Evolutionary conservation across 2,329 filamentous ascomycete species (phyloP).

Genomic region (Blumeria hordei): DNA sequence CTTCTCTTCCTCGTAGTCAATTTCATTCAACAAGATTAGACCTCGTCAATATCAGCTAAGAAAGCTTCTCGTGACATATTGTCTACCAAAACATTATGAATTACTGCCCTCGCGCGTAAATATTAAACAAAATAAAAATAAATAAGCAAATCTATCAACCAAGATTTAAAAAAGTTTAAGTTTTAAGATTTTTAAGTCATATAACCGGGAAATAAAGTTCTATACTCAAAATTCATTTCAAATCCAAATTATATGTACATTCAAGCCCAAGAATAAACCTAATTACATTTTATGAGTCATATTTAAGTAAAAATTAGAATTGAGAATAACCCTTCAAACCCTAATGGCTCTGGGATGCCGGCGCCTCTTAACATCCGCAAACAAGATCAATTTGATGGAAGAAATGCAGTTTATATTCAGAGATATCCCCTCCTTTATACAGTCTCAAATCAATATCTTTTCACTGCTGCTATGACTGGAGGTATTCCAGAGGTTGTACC

Average conservation of each 20-base stretch:
- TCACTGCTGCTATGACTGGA: not conserved
- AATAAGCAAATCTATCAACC: no score
- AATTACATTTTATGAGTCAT: no score
- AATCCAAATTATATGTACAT: no score
- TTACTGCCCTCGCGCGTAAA: not conserved
- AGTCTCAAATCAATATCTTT: not conserved
- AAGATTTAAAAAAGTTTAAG: no score
- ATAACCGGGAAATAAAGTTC: not conserved
- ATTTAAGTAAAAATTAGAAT: not conserved
- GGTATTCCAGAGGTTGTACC: not conserved
- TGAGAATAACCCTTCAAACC: not conserved
- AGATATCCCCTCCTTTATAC: not conserved
- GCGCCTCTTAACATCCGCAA: not conserved
- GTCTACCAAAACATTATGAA: not conserved
- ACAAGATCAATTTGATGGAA: not conserved
- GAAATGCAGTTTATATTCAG: not conserved
- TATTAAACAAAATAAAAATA: not conserved
- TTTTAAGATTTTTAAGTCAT: not conserved
- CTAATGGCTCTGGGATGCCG: not conserved
- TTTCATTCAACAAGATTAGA: not conserved
- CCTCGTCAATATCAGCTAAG: not conserved
- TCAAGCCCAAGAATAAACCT: no score
- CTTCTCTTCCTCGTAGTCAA: not conserved
- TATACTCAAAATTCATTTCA: no score
- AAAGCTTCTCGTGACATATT: not conserved